A percentile compares a stretch with the other conserved stretches of the same genome.
Evolutionary conservation across 2,329 filamentous ascomycete genomes (phyloP).

Genomic region (Daldinia sp.): DNA sequence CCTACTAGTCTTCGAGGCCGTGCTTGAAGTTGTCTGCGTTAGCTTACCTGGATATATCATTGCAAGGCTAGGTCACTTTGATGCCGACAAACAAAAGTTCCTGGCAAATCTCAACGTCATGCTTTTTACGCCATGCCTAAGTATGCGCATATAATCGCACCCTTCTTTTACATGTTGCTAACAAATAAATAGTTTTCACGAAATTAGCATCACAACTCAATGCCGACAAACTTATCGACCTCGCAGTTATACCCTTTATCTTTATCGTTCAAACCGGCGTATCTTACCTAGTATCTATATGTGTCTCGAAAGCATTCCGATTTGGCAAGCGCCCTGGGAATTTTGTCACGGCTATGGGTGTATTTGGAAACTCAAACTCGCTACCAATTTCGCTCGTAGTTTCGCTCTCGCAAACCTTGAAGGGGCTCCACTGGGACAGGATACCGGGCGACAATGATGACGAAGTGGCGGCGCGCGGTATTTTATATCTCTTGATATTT

Average conservation of each 20-base stretch:
- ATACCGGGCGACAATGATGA: constrained; percentile 93
- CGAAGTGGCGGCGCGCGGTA: constrained; percentile 91
- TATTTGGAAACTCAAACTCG: constrained; percentile 98
- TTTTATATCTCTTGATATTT: constrained; percentile 95
- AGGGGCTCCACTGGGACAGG: constrained; percentile 91
- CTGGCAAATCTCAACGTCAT: constrained; percentile 95
- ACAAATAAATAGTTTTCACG: constrained; percentile 76
- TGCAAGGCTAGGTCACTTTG: constrained; percentile 89
- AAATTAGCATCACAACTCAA: constrained; percentile 96
- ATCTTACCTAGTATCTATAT: constrained; percentile 79
- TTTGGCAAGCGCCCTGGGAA: constrained; percentile 88
- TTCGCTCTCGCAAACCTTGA: constrained; percentile 89
- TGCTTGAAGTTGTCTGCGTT: constrained; percentile 71
- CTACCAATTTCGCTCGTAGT: constrained; percentile 95
- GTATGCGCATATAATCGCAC: constrained; percentile 58
- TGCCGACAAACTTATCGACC: constrained; percentile 85
- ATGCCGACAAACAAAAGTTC: constrained; percentile 95
- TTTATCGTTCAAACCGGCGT: constrained; percentile 88
- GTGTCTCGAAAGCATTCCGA: constrained; percentile 77
- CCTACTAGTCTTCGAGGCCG: constrained; percentile 88
- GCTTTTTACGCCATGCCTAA: constrained; percentile 95
- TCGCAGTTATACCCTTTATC: constrained; percentile 94
- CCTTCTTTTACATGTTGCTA: constrained; percentile 20
- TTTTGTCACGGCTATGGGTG: constrained; percentile 95
- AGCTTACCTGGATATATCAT: constrained; percentile 93